These are phyloP conservation scores for Arctium lappa DNA, from an alignment of 129 eudicot species.

Conservation along the genomic window DNA sequence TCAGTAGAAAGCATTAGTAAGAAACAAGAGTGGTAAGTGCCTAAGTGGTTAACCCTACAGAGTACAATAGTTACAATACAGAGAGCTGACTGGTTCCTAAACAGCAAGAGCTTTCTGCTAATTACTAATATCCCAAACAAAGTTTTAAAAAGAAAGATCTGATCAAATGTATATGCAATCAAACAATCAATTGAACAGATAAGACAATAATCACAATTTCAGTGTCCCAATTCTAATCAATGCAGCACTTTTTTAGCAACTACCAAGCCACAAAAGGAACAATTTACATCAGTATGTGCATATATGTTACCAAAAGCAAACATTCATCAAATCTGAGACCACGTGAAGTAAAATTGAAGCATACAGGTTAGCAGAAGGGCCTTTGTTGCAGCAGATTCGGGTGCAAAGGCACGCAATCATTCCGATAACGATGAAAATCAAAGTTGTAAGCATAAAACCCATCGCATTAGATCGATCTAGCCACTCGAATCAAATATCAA, in stretches of 20 bases:
- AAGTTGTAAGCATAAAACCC: slow-evolving; percentile 56
- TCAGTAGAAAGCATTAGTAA: not conserved
- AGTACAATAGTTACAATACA: not conserved
- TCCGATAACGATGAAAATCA: slow-evolving; percentile 54
- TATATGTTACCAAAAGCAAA: not conserved
- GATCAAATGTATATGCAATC: not conserved
- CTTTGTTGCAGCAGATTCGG: slow-evolving; percentile 64
- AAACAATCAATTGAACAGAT: not conserved
- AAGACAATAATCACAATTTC: not conserved
- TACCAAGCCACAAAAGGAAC: not conserved
- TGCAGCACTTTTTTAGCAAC: not conserved
- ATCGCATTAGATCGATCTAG: slow-evolving; percentile 30
- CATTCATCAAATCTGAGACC: not conserved
- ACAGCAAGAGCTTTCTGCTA: not conserved
- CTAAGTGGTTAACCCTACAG: not conserved
- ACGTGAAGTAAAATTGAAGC: not conserved
- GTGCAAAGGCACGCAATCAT: slow-evolving; percentile 48
- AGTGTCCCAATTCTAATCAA: not conserved
- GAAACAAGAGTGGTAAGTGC: not conserved
- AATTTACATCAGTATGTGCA: not conserved
- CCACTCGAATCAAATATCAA: not conserved
- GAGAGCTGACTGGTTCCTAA: not conserved
- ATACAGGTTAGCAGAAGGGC: slow-evolving; percentile 71
- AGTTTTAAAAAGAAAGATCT: not conserved
- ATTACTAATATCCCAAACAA: not conserved